These are phyloP conservation scores for Boletellus ananas DNA, from an alignment of 768 basidiomycete species.

Conservation along the genomic window DNA sequence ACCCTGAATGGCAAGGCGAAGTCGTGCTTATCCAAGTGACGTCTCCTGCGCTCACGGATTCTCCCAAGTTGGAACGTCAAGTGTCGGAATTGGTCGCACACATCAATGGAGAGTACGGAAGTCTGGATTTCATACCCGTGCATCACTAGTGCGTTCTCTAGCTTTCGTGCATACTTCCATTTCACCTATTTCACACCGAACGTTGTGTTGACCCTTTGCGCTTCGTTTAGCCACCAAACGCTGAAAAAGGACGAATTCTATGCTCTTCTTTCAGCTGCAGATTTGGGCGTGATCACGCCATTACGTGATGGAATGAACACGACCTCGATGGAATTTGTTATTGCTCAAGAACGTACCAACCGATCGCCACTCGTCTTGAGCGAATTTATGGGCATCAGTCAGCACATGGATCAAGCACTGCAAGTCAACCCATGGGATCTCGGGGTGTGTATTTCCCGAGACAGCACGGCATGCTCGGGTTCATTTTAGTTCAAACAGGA, in stretches of 20 bases:
- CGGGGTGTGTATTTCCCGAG: conserved; percentile 47
- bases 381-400: conserved; percentile 97
- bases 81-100: conserved; percentile 91
- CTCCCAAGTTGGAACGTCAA: conserved; percentile 89
- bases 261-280: conserved; percentile 87
- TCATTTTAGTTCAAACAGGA: conserved; percentile 43
- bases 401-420: conserved; percentile 84
- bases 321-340: conserved; percentile 95
- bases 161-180: not conserved
- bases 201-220: not conserved
- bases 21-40: conserved; percentile 84
- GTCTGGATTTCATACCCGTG: conserved; percentile 91
- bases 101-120: conserved; percentile 95
- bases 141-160: conserved; percentile 85
- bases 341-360: conserved; percentile 84
- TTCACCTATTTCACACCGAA: not conserved
- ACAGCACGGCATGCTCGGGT: not conserved
- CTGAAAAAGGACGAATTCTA: conserved; percentile 99
- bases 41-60: conserved; percentile 87
- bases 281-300: conserved; percentile 92
- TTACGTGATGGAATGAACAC: conserved; percentile 99
- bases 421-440: conserved; percentile 97
- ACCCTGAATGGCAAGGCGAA: conserved; percentile 93
- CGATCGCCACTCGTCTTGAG: conserved; percentile 86
- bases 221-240: conserved; percentile 77